These are phyloP conservation scores for Typha latifolia DNA, from an alignment of 176 grass and related monocot genomes.

Conservation along the genomic window DNA sequence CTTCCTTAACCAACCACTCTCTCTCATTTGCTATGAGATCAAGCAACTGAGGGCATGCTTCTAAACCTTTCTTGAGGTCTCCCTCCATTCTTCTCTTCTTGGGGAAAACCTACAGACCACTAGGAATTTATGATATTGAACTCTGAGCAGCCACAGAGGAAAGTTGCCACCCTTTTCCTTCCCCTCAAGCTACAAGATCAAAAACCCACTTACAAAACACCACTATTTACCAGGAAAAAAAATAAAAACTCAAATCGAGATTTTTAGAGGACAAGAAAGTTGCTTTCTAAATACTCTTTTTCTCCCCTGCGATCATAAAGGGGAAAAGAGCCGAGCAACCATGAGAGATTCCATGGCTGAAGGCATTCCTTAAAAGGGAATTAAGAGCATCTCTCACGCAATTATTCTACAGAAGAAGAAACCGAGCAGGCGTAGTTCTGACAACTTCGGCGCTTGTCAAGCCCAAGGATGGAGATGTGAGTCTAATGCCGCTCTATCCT, in stretches of 20 bases:
- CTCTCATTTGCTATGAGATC: constrained; percentile 7
- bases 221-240: too few species aligned
- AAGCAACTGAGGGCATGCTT: neutral
- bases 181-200: neutral
- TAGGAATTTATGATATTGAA: neutral
- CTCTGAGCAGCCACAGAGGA: neutral
- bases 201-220: neutral
- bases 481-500: too few species aligned
- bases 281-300: too few species aligned
- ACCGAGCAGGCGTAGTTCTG: too few species aligned
- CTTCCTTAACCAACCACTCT: neutral
- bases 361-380: neutral
- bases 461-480: too few species aligned
- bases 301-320: too few species aligned
- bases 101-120: neutral
- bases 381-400: constrained; percentile 7
- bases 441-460: too few species aligned
- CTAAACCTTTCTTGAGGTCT: neutral
- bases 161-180: neutral
- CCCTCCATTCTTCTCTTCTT: constrained; percentile 3
- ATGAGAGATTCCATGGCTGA: neutral
- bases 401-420: neutral
- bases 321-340: neutral
- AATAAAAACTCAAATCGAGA: neutral
- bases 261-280: neutral